Evolutionary conservation across 192 early-diverging fungal species (phyloP).

Genomic region (Entomortierella parvispora): DNA sequence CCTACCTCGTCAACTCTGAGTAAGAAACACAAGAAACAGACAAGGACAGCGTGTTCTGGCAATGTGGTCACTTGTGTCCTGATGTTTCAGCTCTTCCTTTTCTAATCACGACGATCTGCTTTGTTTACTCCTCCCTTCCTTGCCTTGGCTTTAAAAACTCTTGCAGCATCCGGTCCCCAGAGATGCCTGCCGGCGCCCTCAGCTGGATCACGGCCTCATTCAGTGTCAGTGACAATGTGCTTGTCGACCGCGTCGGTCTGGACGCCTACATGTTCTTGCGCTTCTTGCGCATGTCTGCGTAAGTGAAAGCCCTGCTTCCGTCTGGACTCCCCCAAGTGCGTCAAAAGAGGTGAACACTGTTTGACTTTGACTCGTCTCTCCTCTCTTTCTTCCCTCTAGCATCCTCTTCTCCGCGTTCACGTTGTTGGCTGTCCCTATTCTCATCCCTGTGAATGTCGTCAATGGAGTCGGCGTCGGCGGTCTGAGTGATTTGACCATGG

Average conservation of each 20-base stretch:
- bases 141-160: not conserved
- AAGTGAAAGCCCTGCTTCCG: conserved; percentile 21
- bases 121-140: not conserved
- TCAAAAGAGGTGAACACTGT: too few species aligned
- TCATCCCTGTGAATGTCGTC: conserved; percentile 80
- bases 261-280: conserved; percentile 85
- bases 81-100: too few species aligned
- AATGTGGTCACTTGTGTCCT: too few species aligned
- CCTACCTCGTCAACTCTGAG: conserved; percentile 68
- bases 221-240: conserved; percentile 56
- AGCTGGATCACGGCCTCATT: conserved; percentile 69
- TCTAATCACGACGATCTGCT: not conserved
- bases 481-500: conserved; percentile 72
- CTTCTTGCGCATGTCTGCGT: conserved; percentile 68
- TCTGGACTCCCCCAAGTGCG: too few species aligned
- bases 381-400: conserved; percentile 10
- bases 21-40: too few species aligned
- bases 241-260: conserved; percentile 69
- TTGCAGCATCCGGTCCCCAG: conserved; percentile 61
- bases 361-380: not conserved
- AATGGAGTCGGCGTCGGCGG: conserved; percentile 61
- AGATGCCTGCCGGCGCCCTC: conserved; percentile 59
- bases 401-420: conserved; percentile 72
- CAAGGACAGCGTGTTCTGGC: too few species aligned
- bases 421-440: conserved; percentile 62